phyloP scores from a whole-genome alignment of 2,329 filamentous ascomycete species.

The Cordyceps farinosa region DNA sequence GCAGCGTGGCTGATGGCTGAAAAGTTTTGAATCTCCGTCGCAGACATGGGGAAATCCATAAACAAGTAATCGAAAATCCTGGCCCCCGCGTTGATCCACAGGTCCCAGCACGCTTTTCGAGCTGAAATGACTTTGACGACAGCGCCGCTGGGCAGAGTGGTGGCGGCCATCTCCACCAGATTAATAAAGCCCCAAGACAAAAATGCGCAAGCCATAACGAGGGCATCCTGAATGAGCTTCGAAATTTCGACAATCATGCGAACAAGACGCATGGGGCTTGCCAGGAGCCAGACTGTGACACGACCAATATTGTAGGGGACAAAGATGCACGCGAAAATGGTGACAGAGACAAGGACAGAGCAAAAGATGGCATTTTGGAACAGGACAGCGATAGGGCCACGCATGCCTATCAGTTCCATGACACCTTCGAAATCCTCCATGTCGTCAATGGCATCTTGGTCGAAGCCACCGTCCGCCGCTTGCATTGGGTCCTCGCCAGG shows the following conservation, averaged over 20 bases:
- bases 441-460: slow-evolving; percentile 74
- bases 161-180: slow-evolving; percentile 36
- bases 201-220: slow-evolving; percentile 61
- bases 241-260: slow-evolving; percentile 68
- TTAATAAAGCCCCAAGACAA: slow-evolving; percentile 43
- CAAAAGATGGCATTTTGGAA: slow-evolving; percentile 96
- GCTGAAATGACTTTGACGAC: slow-evolving; percentile 29
- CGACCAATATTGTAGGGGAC: slow-evolving; percentile 91
- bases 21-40: slow-evolving; percentile 69
- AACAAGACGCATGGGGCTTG: slow-evolving; percentile 74
- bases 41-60: slow-evolving; percentile 48
- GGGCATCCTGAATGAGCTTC: slow-evolving; percentile 75
- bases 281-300: slow-evolving; percentile 72
- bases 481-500: slow-evolving; percentile 23
- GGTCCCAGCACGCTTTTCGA: slow-evolving; percentile 39
- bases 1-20: slow-evolving; percentile 73
- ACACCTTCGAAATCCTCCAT: slow-evolving; percentile 95
- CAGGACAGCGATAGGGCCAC: slow-evolving; percentile 82
- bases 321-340: slow-evolving; percentile 81
- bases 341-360: slow-evolving; percentile 81
- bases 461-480: slow-evolving; percentile 52
- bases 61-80: slow-evolving; percentile 50
- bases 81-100: slow-evolving; percentile 41
- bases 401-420: slow-evolving; percentile 93
- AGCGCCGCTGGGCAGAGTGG: slow-evolving; percentile 32